Percentiles rank a stretch among this genome's conserved stretches.
Conservation (phyloP, 176 grass and related monocot species). For the Oryza longistaminata region DNA sequence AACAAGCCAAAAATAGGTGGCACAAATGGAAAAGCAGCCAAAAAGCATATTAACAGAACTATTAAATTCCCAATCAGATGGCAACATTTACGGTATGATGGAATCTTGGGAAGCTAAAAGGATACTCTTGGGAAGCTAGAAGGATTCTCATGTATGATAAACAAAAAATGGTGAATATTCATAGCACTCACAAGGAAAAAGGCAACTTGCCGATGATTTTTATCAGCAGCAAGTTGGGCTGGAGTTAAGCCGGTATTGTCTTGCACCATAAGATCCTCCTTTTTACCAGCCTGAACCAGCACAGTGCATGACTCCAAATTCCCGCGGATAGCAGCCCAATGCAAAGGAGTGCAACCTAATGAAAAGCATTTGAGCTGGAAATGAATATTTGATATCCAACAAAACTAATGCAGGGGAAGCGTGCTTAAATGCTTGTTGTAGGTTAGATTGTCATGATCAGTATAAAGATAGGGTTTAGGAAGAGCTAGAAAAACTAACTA, state of each 20-base stretch:
- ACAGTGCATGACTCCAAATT: slow-evolving; percentile 92
- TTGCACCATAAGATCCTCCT: slow-evolving; percentile 77
- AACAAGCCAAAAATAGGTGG: background rate
- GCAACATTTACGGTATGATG: background rate
- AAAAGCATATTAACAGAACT: background rate
- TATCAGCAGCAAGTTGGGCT: slow-evolving; percentile 88
- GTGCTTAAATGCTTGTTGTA: background rate
- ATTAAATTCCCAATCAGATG: slow-evolving; percentile 9
- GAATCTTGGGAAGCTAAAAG: slow-evolving; percentile 24
- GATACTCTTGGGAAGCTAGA: background rate
- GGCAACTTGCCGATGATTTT: slow-evolving; percentile 83
- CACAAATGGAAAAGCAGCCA: slow-evolving; percentile 10
- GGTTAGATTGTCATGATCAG: background rate
- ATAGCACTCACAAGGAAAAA: slow-evolving; percentile 93
- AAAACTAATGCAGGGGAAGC: slow-evolving; percentile 9
- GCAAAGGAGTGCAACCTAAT: slow-evolving; percentile 95
- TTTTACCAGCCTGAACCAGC: slow-evolving; percentile 95
- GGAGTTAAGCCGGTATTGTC: slow-evolving; percentile 96
- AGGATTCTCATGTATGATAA: background rate
- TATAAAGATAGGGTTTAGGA: background rate
- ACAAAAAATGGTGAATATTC: slow-evolving; percentile 17
- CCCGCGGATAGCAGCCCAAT: slow-evolving; percentile 98
- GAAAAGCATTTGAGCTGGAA: slow-evolving; percentile 25
- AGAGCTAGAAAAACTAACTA: slow-evolving; percentile 8
- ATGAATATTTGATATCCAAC: slow-evolving; percentile 32